Evolutionary conservation across 768 basidiomycete species (phyloP).

Genomic region (Mycena leptocephala): DNA sequence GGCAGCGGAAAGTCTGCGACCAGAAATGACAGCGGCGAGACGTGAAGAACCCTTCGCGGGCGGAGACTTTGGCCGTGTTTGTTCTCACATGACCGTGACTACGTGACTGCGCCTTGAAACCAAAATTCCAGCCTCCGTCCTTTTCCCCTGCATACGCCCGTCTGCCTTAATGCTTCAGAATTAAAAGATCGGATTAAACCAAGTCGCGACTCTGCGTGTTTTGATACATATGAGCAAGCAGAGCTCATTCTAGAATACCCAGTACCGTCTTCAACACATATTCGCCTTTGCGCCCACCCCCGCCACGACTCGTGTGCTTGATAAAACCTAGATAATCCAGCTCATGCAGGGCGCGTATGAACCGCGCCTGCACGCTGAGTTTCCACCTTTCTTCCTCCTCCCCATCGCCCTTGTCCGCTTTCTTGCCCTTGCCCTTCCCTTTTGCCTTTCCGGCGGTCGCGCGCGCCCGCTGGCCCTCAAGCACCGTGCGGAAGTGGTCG

Average conservation of each 20-base stretch:
- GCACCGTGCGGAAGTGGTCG: slow-evolving; percentile 78
- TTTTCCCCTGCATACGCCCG: no score
- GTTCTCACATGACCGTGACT: no score
- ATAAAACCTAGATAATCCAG: slow-evolving; percentile 87
- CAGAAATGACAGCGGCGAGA: no score
- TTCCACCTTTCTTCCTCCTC: slow-evolving; percentile 67
- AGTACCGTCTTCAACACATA: slow-evolving; percentile 82
- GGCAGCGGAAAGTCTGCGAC: no score
- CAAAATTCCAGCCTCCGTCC: no score
- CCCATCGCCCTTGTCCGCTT: slow-evolving; percentile 40
- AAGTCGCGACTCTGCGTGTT: no score
- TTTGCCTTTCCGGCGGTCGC: slow-evolving; percentile 38
- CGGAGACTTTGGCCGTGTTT: no score
- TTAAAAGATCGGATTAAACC: no score
- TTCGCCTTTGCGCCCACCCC: slow-evolving; percentile 76
- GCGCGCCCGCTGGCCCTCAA: slow-evolving; percentile 71
- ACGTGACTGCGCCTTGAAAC: no score
- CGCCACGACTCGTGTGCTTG: slow-evolving; percentile 70
- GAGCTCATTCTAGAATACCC: slow-evolving; percentile 54
- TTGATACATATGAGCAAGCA: no score
- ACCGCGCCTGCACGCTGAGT: slow-evolving; percentile 81
- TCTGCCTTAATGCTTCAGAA: no score
- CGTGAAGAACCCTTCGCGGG: no score
- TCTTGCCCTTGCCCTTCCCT: slow-evolving; percentile 41
- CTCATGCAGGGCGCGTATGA: slow-evolving; percentile 86